Conservation (phyloP, 768 basidiomycete genomes). For the Auriculariales sp. region DNA sequence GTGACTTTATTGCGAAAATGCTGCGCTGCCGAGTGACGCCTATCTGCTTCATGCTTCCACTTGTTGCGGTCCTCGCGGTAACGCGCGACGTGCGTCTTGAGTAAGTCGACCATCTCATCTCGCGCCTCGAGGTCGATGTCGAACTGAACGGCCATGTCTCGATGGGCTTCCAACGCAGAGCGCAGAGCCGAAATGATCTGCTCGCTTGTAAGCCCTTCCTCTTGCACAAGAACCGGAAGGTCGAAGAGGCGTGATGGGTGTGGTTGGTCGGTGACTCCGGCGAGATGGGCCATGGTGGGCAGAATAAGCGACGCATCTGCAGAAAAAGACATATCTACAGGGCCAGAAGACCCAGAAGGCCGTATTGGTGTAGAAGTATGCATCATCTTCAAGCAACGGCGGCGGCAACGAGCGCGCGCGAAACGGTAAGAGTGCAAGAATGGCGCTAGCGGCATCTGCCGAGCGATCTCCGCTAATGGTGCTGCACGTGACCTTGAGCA, state of each 20-base stretch:
- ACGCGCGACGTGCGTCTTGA: slow-evolving; percentile 37
- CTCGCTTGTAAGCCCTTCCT: slow-evolving; percentile 23
- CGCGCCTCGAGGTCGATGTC: slow-evolving; percentile 60
- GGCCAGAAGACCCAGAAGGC: too few species aligned
- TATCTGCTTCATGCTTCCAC: slow-evolving; percentile 31
- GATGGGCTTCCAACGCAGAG: slow-evolving; percentile 61
- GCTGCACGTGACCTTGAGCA: too few species aligned
- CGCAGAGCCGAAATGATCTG: slow-evolving; percentile 57
- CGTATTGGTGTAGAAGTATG: too few species aligned
- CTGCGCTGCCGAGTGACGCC: slow-evolving; percentile 37
- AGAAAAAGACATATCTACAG: too few species aligned
- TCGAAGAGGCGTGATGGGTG: neutral
- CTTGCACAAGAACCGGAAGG: neutral
- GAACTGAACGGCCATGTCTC: slow-evolving; percentile 61
- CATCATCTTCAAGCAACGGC: too few species aligned
- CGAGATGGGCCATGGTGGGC: too few species aligned
- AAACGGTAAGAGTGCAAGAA: too few species aligned
- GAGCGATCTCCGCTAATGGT: too few species aligned
- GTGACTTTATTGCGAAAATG: slow-evolving; percentile 66
- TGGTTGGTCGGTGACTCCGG: neutral
- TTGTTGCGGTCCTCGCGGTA: slow-evolving; percentile 26
- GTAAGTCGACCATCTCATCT: slow-evolving; percentile 53
- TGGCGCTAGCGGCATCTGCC: too few species aligned
- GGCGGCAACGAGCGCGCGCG: too few species aligned
- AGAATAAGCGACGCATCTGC: too few species aligned